Percentiles rank a stretch among this genome's conserved stretches.
phyloP scores from a whole-genome alignment of 2,329 filamentous ascomycete genomes.

The Akanthomyces lecanii region DNA sequence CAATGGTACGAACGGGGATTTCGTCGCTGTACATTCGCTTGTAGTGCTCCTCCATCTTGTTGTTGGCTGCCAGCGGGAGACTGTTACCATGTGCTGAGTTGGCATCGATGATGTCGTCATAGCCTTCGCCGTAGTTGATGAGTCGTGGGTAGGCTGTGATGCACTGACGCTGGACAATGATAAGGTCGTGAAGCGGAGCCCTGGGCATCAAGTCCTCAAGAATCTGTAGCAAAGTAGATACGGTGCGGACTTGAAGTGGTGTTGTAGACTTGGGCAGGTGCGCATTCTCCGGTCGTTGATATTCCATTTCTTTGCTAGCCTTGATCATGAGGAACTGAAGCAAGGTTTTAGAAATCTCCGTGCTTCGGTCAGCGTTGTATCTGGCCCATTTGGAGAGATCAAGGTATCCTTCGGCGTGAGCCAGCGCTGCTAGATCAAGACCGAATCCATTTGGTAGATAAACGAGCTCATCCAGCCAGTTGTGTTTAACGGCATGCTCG shows the following conservation, averaged over 20 bases:
- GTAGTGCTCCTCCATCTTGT: constrained; percentile 95
- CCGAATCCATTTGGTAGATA: constrained; percentile 78
- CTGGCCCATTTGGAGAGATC: constrained; percentile 79
- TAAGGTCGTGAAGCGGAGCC: constrained; percentile 62
- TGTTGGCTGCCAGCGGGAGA: constrained; percentile 73
- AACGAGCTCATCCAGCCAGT: constrained; percentile 79
- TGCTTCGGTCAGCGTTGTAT: constrained; percentile 61
- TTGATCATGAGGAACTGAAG: constrained; percentile 82
- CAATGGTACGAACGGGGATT: constrained; percentile 78
- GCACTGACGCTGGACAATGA: constrained; percentile 77
- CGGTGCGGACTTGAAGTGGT: constrained; percentile 78
- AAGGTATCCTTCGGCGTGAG: constrained; percentile 74
- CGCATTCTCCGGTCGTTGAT: constrained; percentile 62
- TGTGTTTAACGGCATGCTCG: constrained; percentile 69
- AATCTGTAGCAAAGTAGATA: constrained; percentile 74
- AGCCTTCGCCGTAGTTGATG: constrained; percentile 94
- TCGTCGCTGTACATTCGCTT: constrained; percentile 97
- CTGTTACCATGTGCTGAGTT: constrained; percentile 80
- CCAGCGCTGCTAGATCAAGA: constrained; percentile 79
- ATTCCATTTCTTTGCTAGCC: constrained; percentile 71
- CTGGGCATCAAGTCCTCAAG: constrained; percentile 66
- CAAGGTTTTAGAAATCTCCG: constrained; percentile 66
- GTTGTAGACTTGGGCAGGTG: constrained; percentile 58
- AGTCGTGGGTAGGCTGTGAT: constrained; percentile 89
- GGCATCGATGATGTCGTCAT: constrained; percentile 83